Conservation (phyloP, 176 grass and related monocot genomes). For the Calamus simplicifolius region DNA sequence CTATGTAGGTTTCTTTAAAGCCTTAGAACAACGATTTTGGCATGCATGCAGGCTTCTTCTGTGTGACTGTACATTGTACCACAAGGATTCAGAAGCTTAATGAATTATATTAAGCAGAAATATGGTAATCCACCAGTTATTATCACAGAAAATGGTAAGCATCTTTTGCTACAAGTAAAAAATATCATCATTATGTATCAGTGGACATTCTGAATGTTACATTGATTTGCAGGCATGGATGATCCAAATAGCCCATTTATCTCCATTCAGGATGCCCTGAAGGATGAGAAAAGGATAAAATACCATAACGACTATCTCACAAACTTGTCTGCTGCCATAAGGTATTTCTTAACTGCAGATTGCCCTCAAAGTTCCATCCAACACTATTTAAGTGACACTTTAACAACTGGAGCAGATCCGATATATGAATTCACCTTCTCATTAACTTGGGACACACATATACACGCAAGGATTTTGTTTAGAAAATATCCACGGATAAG, state of each 20-base stretch:
- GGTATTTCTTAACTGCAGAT: constrained; percentile 16
- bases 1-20: no score
- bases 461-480: no score
- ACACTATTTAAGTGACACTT: no score
- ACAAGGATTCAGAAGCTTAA: constrained; percentile 67
- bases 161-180: background rate
- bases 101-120: constrained; percentile 87
- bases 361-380: no score
- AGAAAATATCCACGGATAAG: no score
- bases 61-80: constrained; percentile 95
- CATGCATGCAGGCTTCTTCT: constrained; percentile 47
- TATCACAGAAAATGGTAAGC: constrained; percentile 86
- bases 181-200: no score
- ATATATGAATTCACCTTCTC: no score
- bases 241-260: constrained; percentile 65
- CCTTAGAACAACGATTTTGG: background rate
- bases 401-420: no score
- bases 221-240: constrained; percentile 53
- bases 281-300: constrained; percentile 75
- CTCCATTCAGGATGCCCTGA: constrained; percentile 60
- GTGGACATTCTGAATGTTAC: no score
- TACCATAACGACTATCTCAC: constrained; percentile 78
- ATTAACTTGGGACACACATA: no score
- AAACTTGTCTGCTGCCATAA: constrained; percentile 60
- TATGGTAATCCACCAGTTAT: constrained; percentile 65